A percentile compares a stretch with the other conserved stretches of the same genome.
These are phyloP conservation scores for Tephrocybe sp. DNA, from an alignment of 768 basidiomycete genomes.

Conservation along the genomic window DNA sequence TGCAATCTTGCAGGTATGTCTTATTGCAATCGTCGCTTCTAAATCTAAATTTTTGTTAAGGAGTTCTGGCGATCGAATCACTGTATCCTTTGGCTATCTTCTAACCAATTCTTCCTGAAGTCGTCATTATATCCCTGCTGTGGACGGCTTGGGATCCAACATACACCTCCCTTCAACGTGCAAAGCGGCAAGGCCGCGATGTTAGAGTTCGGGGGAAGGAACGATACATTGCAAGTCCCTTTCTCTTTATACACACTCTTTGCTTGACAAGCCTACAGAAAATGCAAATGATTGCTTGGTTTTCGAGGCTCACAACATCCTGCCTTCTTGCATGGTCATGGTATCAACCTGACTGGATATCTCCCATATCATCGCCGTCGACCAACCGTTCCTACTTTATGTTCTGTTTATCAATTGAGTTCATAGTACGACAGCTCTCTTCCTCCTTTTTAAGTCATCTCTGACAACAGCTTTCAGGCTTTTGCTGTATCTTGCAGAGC, in stretches of 20 bases:
- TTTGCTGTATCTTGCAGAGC: conserved; percentile 50
- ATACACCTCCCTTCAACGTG: conserved; percentile 58
- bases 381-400: conserved; percentile 47
- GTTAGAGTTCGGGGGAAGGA: conserved; percentile 66
- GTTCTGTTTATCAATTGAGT: conserved; percentile 47
- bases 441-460: not conserved
- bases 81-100: conserved; percentile 25
- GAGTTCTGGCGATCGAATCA: conserved; percentile 30
- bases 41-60: conserved; percentile 21
- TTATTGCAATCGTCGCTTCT: not conserved
- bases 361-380: conserved; percentile 32
- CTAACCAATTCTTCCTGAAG: conserved; percentile 45
- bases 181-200: conserved; percentile 69
- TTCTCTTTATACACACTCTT: not conserved
- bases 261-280: conserved; percentile 37
- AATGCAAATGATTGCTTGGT: conserved; percentile 62
- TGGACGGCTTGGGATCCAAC: conserved; percentile 91
- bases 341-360: conserved; percentile 39
- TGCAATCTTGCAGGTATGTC: conserved; percentile 50
- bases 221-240: conserved; percentile 56
- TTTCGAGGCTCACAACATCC: conserved; percentile 52
- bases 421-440: conserved; percentile 44
- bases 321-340: conserved; percentile 41
- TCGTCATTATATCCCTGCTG: conserved; percentile 59
- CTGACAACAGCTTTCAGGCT: conserved; percentile 37